Conservation (phyloP, 192 early-diverging fungal species). For the Coemansia sp. region DNA sequence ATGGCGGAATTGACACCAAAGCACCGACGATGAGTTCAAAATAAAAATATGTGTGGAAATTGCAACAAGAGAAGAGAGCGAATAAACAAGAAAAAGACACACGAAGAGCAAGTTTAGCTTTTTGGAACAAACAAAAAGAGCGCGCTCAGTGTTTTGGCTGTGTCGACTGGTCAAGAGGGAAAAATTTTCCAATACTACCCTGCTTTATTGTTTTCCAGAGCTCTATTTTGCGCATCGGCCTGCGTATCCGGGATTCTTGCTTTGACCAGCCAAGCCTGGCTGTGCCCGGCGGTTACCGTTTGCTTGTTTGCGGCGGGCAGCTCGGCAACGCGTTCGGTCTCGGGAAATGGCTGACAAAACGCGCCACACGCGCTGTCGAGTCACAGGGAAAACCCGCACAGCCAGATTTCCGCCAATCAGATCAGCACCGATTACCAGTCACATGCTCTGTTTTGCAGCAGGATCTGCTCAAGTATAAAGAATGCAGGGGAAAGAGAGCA, state of each 20-base stretch:
- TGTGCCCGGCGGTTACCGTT: background rate
- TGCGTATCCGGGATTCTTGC: background rate
- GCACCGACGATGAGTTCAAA: too few species aligned
- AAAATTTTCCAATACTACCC: background rate
- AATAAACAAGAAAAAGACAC: too few species aligned
- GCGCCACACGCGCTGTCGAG: background rate
- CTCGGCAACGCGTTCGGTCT: background rate
- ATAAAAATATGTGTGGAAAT: too few species aligned
- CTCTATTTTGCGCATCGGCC: conserved; percentile 5
- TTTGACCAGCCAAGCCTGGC: background rate
- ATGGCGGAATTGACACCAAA: too few species aligned
- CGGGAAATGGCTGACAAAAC: background rate
- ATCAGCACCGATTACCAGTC: background rate
- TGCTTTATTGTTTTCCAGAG: background rate
- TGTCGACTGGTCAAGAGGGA: background rate
- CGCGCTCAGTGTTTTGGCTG: too few species aligned
- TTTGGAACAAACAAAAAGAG: too few species aligned
- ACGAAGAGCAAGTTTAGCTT: too few species aligned
- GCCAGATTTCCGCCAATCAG: background rate
- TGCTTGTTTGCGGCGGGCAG: background rate
- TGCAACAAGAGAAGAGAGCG: too few species aligned
- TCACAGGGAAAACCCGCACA: background rate
- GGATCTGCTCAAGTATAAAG: background rate
- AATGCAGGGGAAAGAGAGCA: background rate
- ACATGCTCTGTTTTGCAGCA: background rate